These are phyloP conservation scores for Aspergillus ustus DNA, from an alignment of 2,329 filamentous ascomycete genomes.

Conservation along the genomic window DNA sequence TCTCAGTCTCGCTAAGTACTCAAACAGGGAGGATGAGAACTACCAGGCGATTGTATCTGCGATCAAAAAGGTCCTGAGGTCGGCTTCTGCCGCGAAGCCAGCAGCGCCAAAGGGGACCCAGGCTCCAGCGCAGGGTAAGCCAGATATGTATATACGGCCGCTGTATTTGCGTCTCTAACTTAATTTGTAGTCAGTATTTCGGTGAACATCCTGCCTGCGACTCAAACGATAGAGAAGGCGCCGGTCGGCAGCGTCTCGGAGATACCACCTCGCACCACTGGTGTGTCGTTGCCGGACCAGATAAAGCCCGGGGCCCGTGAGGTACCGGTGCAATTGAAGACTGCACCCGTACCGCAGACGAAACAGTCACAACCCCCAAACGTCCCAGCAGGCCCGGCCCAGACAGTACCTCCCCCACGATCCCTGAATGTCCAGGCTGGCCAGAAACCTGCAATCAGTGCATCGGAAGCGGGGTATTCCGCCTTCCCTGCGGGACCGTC, in stretches of 20 bases:
- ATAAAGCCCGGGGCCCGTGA: background rate
- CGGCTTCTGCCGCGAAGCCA: background rate
- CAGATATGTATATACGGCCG: too few species aligned
- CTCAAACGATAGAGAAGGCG: background rate
- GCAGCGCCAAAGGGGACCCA: background rate
- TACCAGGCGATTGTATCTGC: background rate
- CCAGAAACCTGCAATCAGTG: background rate
- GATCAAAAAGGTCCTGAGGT: background rate
- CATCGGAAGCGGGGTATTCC: background rate
- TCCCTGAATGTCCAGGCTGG: too few species aligned
- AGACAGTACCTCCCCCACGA: background rate
- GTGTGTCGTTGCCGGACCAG: background rate
- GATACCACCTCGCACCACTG: background rate
- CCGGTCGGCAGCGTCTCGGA: background rate
- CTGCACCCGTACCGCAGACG: too few species aligned
- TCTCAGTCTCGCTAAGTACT: background rate
- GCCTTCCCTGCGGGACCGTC: background rate
- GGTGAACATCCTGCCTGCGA: background rate
- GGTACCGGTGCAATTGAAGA: background rate
- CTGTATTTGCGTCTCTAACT: background rate
- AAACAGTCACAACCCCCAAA: background rate
- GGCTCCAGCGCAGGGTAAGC: background rate
- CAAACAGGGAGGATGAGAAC: background rate
- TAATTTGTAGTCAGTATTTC: background rate
- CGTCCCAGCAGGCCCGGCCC: too few species aligned